Evolutionary conservation across 2,329 filamentous ascomycete genomes (phyloP).

Genomic region (Ceratocystis albifundus): DNA sequence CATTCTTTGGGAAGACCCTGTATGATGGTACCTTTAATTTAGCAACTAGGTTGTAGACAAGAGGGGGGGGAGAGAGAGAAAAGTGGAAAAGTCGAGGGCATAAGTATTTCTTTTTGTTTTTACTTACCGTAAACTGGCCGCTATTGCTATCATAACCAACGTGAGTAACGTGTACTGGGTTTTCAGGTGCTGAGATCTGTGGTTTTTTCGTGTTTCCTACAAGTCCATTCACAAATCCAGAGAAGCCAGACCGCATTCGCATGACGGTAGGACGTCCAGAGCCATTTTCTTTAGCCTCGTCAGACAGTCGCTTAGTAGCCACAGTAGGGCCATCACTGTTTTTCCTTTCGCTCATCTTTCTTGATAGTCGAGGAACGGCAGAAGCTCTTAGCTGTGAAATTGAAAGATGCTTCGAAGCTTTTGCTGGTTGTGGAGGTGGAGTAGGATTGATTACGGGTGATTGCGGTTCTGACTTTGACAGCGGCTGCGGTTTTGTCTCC

Average conservation of each 20-base stretch:
- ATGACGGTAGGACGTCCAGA: constrained; percentile 40
- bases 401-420: constrained; percentile 26
- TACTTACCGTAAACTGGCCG: constrained; percentile 80
- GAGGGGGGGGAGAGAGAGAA: too few relatives aligned
- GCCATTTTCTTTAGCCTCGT: constrained; percentile 41
- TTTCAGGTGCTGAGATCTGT: constrained; percentile 93
- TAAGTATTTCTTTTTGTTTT: constrained; percentile 18
- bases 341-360: constrained; percentile 40
- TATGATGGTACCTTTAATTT: background rate
- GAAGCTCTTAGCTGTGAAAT: constrained; percentile 23
- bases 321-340: constrained; percentile 38
- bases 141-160: constrained; percentile 95
- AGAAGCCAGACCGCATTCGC: constrained; percentile 81
- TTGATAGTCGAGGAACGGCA: constrained; percentile 36
- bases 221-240: constrained; percentile 71
- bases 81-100: constrained; percentile 18
- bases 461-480: background rate
- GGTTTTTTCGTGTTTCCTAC: constrained; percentile 80
- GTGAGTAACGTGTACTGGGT: constrained; percentile 94
- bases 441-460: background rate
- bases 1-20: constrained; percentile 94
- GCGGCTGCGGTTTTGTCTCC: background rate
- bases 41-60: background rate
- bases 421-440: background rate
- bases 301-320: constrained; percentile 62